These are phyloP conservation scores for Talaromyces wortmannii DNA, from an alignment of 495 filamentous ascomycete species.

Conservation along the genomic window DNA sequence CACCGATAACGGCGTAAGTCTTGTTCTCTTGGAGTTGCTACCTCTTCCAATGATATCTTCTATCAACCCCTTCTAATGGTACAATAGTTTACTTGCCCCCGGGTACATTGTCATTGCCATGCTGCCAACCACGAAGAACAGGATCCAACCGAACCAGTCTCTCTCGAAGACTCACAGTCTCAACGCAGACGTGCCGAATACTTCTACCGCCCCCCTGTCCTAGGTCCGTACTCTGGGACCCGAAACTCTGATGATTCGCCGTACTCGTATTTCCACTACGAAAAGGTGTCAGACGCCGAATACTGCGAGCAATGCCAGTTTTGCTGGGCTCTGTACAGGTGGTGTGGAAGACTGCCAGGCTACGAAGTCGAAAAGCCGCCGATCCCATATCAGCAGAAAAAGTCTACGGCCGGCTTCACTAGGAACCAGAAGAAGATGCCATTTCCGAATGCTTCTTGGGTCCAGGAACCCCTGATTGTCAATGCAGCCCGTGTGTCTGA, in stretches of 20 bases:
- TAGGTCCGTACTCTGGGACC: slow-evolving; percentile 5
- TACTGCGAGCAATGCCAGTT: slow-evolving; percentile 6
- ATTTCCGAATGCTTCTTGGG: slow-evolving; percentile 4
- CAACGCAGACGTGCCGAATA: slow-evolving; percentile 22
- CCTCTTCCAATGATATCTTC: neutral
- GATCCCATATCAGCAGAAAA: no score
- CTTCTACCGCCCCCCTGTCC: slow-evolving; percentile 23
- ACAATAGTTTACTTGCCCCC: neutral
- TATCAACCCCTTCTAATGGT: neutral
- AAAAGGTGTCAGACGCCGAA: slow-evolving; percentile 1
- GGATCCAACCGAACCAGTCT: neutral
- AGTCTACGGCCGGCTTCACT: neutral
- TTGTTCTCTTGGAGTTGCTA: neutral
- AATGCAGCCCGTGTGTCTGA: neutral
- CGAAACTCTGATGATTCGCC: neutral
- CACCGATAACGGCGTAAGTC: slow-evolving; percentile 2
- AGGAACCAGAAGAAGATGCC: neutral
- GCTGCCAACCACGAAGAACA: neutral
- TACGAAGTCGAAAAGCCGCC: no score
- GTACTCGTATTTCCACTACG: slow-evolving; percentile 1
- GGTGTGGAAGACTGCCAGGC: slow-evolving; percentile 1
- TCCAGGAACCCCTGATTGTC: slow-evolving; percentile 5
- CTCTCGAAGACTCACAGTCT: neutral
- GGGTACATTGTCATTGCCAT: neutral
- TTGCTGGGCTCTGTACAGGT: neutral